Base-by-base conservation (phyloP, 1,139 yeast species). In the Blastobotrys proliferans region DNA sequence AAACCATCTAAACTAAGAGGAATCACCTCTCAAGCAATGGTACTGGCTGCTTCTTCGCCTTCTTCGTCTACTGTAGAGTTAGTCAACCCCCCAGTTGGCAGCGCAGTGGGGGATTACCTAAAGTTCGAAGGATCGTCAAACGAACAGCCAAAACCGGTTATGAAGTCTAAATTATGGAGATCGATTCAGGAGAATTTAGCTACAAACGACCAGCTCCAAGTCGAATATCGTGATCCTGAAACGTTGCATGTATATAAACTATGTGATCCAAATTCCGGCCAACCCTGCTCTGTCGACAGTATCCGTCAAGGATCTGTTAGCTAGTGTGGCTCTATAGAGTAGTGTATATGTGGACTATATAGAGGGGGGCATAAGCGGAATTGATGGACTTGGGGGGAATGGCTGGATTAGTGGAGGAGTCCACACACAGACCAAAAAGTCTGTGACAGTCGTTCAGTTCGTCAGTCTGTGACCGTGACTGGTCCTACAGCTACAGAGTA, bases 1-100 rank as follows among this genome's bases (percentile, higher is more conserved):
- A 81, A 81, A 60, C 81, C 83, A 6, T 76, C 78, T 3, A 76
- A 80, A 51, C 77, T 81, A 81, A 69, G 87, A 61, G 83, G 83
- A 3, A 68, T 73, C 14, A 58, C 53, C 41, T 76, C 82, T 0
- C 73, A 75, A 47, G 83, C 80, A 1, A 79, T 79, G 84, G 54
- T 79, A 1, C 55, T 79, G 25, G 83, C 83, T 3, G 76, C 81
- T 2, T 72, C 61, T 26, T 43, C 81, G 2, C 72, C 61, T 31
- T 44, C 41, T 4, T 13, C 10, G 6, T 10, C 6, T 29, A n/a
- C 20, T 2, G 70, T 72, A 6, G 71, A 68, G 44, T 54, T 70
- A n/a, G 66, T 72, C 3, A 48, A 46, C 3, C 73, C 76, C 0
- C 75, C 76, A 2, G 13, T 2, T 1, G 48, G 45, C 4, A 54